Evolutionary conservation across 2,329 filamentous ascomycete genomes (phyloP).

Genomic region (Penicillium sp.): DNA sequence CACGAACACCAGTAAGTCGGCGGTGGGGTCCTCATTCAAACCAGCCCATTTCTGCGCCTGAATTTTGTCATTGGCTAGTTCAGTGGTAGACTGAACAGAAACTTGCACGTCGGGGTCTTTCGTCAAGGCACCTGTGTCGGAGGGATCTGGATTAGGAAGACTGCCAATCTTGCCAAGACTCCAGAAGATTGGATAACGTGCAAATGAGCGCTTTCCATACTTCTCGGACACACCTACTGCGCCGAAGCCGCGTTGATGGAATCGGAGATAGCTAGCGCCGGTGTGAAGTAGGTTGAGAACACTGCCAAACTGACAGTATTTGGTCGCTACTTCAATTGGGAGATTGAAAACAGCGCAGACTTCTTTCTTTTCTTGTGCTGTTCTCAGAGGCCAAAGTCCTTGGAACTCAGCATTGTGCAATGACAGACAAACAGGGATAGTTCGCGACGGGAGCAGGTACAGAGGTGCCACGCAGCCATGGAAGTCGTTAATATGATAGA

Average conservation of each 20-base stretch:
- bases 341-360: slow-evolving; percentile 65
- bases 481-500: slow-evolving; percentile 67
- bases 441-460: slow-evolving; percentile 58
- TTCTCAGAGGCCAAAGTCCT: slow-evolving; percentile 66
- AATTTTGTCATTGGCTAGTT: slow-evolving; percentile 52
- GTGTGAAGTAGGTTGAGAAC: slow-evolving; percentile 68
- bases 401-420: slow-evolving; percentile 71
- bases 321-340: not conserved
- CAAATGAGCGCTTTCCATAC: slow-evolving; percentile 65
- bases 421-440: slow-evolving; percentile 61
- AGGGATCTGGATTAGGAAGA: slow-evolving; percentile 64
- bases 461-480: slow-evolving; percentile 63
- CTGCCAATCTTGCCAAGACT: slow-evolving; percentile 61
- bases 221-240: slow-evolving; percentile 68
- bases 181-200: slow-evolving; percentile 69
- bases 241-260: slow-evolving; percentile 66
- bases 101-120: slow-evolving; percentile 54
- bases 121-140: slow-evolving; percentile 61
- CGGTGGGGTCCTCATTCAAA: slow-evolving; percentile 59
- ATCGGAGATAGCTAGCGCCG: slow-evolving; percentile 62
- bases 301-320: slow-evolving; percentile 57
- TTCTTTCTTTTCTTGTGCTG: slow-evolving; percentile 58
- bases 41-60: slow-evolving; percentile 70
- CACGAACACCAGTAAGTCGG: slow-evolving; percentile 66
- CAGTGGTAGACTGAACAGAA: slow-evolving; percentile 60